Evolutionary conservation across 2,329 filamentous ascomycete genomes (phyloP).

Genomic region (Chrysoporthe deuterocubensis): DNA sequence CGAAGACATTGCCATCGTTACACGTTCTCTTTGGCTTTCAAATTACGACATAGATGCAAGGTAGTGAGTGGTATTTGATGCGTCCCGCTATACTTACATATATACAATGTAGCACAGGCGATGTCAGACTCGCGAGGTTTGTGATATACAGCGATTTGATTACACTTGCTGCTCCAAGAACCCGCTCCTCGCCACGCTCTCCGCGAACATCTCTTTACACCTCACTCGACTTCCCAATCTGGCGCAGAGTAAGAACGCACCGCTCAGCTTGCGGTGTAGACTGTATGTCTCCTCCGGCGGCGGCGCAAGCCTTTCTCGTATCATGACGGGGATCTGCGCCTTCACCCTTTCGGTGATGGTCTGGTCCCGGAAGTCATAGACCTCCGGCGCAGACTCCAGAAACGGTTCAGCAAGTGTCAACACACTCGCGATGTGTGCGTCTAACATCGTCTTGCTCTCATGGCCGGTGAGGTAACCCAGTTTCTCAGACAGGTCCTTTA

Average conservation of each 20-base stretch:
- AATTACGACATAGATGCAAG: neutral
- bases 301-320: constrained; percentile 83
- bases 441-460: constrained; percentile 83
- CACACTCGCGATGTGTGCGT: constrained; percentile 87
- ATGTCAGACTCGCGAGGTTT: neutral
- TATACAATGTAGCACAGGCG: neutral
- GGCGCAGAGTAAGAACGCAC: constrained; percentile 91
- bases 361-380: constrained; percentile 93
- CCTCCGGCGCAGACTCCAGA: constrained; percentile 70
- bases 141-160: neutral
- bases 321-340: constrained; percentile 87
- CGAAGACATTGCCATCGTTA: neutral
- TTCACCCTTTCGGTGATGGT: constrained; percentile 96
- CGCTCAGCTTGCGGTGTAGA: constrained; percentile 91
- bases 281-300: constrained; percentile 98
- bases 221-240: constrained; percentile 79
- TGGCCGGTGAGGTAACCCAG: constrained; percentile 92
- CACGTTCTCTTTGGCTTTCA: neutral
- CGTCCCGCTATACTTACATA: neutral
- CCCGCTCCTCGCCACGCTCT: constrained; percentile 50
- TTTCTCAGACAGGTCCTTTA: constrained; percentile 71
- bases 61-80: neutral
- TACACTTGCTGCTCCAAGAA: constrained; percentile 19
- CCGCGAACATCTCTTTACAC: constrained; percentile 79
- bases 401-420: constrained; percentile 94